A percentile compares a stretch with the other conserved stretches of the same genome.
These are phyloP conservation scores for Fraxinus platypoda DNA, from an alignment of 305 asterid species.

Conservation along the genomic window DNA sequence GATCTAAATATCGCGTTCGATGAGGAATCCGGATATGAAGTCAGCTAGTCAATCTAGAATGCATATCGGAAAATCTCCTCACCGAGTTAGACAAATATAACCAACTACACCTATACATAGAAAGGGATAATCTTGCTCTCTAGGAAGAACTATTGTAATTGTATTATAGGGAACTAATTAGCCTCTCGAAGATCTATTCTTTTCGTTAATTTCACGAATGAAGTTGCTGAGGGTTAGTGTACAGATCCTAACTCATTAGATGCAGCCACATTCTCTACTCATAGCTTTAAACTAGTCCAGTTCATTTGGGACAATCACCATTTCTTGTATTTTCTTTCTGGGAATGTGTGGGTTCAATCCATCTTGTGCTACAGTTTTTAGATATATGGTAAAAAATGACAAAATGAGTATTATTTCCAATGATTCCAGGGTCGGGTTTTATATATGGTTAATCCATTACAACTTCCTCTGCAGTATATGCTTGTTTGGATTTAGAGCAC, in stretches of 20 bases:
- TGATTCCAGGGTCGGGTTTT: not conserved
- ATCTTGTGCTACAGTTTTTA: slow-evolving; percentile 12
- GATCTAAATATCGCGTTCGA: slow-evolving; percentile 68
- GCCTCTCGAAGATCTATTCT: slow-evolving; percentile 27
- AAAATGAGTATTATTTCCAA: not conserved
- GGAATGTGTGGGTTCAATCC: slow-evolving; percentile 18
- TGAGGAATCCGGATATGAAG: slow-evolving; percentile 31
- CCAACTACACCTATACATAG: slow-evolving; percentile 25
- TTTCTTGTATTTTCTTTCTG: slow-evolving; percentile 22
- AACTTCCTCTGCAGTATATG: not conserved
- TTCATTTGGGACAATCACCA: not conserved
- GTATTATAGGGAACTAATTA: slow-evolving; percentile 26
- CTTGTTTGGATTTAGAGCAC: not conserved
- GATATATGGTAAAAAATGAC: not conserved
- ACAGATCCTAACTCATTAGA: slow-evolving; percentile 19
- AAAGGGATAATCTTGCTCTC: slow-evolving; percentile 35
- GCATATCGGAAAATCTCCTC: slow-evolving; percentile 10
- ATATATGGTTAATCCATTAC: not conserved
- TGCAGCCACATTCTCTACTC: slow-evolving; percentile 19
- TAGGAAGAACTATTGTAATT: slow-evolving; percentile 28
- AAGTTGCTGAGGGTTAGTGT: slow-evolving; percentile 20
- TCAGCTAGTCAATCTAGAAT: slow-evolving; percentile 35
- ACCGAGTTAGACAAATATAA: slow-evolving; percentile 21
- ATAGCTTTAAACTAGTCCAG: slow-evolving; percentile 8
- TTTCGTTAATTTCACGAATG: slow-evolving; percentile 22